Percentiles rank a stretch among this genome's conserved stretches.
These are phyloP conservation scores for Thyridium curvatum DNA, from an alignment of 2,329 filamentous ascomycete genomes.

Conservation along the genomic window DNA sequence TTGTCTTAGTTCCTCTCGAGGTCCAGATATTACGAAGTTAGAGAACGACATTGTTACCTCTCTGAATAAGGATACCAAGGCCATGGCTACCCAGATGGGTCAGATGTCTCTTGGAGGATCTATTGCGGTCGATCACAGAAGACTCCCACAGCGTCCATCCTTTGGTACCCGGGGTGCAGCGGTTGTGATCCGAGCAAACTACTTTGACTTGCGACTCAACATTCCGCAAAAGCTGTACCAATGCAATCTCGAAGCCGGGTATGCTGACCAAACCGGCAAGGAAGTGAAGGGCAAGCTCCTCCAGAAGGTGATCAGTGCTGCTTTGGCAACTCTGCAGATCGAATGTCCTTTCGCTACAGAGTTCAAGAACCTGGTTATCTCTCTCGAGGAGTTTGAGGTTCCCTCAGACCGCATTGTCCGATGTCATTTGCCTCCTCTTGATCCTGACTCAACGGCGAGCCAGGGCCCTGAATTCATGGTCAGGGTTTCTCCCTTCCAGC, in stretches of 20 bases:
- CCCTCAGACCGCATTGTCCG: conserved; percentile 23
- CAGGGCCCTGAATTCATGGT: conserved; percentile 29
- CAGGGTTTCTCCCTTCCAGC: conserved; percentile 30
- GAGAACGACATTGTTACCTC: conserved; percentile 31
- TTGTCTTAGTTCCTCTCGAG: too few species aligned
- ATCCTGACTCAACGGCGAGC: conserved; percentile 21
- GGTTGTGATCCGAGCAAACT: conserved; percentile 48
- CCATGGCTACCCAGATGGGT: conserved; percentile 28
- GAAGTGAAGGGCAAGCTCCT: conserved; percentile 10
- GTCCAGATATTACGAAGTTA: conserved; percentile 21
- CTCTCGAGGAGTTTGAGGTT: conserved; percentile 25
- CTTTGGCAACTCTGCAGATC: conserved; percentile 27
- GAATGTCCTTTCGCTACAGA: conserved; percentile 35
- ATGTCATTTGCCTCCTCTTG: conserved; percentile 29
- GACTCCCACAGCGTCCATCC: conserved; percentile 40
- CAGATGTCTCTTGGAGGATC: conserved; percentile 18
- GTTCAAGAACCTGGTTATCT: conserved; percentile 43
- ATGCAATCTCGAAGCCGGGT: conserved; percentile 35
- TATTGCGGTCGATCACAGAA: conserved; percentile 8
- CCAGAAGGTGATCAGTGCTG: conserved; percentile 7
- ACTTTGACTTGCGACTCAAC: conserved; percentile 37
- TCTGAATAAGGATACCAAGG: conserved; percentile 17
- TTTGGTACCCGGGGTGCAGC: conserved; percentile 37
- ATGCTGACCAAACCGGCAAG: conserved; percentile 7
- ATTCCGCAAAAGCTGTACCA: conserved; percentile 27